These are phyloP conservation scores for Neocucurbitaria cava DNA, from an alignment of 2,329 filamentous ascomycete species.

Conservation along the genomic window DNA sequence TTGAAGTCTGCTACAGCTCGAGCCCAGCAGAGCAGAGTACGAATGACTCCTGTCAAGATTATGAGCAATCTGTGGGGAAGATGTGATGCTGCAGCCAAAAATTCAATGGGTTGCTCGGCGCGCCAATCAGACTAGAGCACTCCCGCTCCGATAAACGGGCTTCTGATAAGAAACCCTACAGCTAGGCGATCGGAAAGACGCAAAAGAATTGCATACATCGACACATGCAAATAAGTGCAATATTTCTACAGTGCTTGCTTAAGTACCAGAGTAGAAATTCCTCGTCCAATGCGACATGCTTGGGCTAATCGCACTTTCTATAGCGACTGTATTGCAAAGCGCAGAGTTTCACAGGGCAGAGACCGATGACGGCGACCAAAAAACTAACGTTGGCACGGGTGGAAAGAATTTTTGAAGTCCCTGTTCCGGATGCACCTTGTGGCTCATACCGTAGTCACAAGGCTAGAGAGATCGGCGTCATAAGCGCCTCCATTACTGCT, in stretches of 20 bases:
- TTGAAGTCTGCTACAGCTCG: constrained; percentile 40
- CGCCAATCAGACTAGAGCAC: constrained; percentile 29
- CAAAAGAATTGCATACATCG: not conserved
- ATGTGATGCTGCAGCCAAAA: constrained; percentile 39
- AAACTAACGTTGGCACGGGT: constrained; percentile 22
- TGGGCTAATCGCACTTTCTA: not conserved
- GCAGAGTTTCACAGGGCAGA: constrained; percentile 5
- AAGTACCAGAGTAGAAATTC: not conserved
- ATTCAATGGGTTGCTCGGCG: constrained; percentile 35
- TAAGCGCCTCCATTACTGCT: constrained; percentile 1
- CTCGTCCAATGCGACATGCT: not conserved
- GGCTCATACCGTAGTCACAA: constrained; percentile 7
- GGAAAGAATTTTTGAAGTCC: constrained; percentile 32
- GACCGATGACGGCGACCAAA: constrained; percentile 31
- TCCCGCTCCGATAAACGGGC: constrained; percentile 34
- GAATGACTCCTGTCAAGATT: constrained; percentile 36
- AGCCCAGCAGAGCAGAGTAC: constrained; percentile 36
- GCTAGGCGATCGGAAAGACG: constrained; percentile 18
- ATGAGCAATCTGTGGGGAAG: constrained; percentile 42
- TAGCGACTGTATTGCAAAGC: not conserved
- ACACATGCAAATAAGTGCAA: not conserved
- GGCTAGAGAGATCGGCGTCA: not conserved
- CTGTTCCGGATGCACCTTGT: constrained; percentile 3
- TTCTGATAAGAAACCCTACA: constrained; percentile 35
- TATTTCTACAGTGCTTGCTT: not conserved